Conservation (phyloP, 768 basidiomycete genomes). For the Kondoa subrosea region DNA sequence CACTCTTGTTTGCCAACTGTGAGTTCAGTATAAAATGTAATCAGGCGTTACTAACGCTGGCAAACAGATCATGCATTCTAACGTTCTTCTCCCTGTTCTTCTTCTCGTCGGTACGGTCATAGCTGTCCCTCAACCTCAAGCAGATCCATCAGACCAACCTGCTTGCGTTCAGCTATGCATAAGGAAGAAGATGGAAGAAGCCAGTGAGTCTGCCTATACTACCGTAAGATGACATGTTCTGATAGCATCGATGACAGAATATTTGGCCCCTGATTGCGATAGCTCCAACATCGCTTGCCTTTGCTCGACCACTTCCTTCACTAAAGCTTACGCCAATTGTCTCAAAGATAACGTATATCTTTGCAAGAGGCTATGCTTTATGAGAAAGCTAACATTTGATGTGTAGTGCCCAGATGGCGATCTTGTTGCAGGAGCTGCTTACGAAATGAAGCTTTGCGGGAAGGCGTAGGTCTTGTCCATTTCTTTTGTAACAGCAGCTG, state of each 20-base stretch:
- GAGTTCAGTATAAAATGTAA: too few species aligned
- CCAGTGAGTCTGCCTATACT: background rate
- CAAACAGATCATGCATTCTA: background rate
- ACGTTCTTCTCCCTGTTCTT: background rate
- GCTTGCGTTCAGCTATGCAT: background rate
- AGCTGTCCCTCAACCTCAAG: background rate
- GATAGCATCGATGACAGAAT: too few species aligned
- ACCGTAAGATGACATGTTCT: too few species aligned
- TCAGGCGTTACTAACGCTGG: too few species aligned
- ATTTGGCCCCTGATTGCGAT: background rate
- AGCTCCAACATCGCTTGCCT: background rate
- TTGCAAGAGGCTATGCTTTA: background rate
- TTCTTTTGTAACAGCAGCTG: too few species aligned
- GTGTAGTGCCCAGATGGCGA: background rate
- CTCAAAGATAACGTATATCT: background rate
- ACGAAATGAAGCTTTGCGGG: background rate
- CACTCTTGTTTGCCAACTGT: too few species aligned
- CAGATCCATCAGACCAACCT: background rate
- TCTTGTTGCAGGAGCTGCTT: background rate
- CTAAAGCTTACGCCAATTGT: background rate
- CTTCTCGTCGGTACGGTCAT: background rate
- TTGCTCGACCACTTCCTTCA: background rate
- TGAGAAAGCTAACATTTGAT: background rate
- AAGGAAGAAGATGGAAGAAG: background rate
- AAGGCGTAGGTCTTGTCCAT: background rate